Base-by-base conservation (phyloP, 306 rosid genomes). In the Gillenia trifoliata region DNA sequence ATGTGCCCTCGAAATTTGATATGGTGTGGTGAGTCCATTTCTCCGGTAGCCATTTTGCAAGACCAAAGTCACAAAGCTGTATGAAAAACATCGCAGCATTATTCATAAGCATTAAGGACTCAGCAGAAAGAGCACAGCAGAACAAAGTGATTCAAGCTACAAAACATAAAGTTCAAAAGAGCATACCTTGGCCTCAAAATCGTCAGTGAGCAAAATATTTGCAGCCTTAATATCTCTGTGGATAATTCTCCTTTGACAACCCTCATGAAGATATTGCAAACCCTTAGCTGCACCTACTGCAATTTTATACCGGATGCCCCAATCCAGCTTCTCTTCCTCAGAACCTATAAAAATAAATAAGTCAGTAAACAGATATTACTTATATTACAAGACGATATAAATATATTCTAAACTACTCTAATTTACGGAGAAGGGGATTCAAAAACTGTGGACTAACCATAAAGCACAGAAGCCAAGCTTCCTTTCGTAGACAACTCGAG, bases 211-310 rank as follows among this genome's bases (percentile, higher is more conserved):
- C 87, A 95, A 86, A 79, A 95, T 89, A 78, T 95, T 95, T 29
- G 99, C 96, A 83, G 98, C 98, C 77, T 95, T 95, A 59, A 95
- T 88, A 82, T 95, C 99, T 86, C 98, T 92, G 67, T 95, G 99
- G 62, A 95, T 92, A 40, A 95, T 90, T 86, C 98, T 92, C 80
- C 91, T 92, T 64, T 88, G 98, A 80, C 98, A 92, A 64, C 89
- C 93, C 77, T 95, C 96, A 23, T 95, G 99, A 72, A 95, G 98
- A 88, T 95, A 95, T 1, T 85, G 67, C 68, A 95, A 71, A 28
- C 99, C 99, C 64, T 80, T 84, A 0, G 93, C 93, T 71, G 89
- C 87, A 79, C 99, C 99, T 63, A 83, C 6, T 64, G 97, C 99
- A 78, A 95, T 89, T 79, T 90, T 95, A 45, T 82, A 90, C 84